phyloP scores from a whole-genome alignment of 257 asterid species.

The Rauvolfia tetraphylla region DNA sequence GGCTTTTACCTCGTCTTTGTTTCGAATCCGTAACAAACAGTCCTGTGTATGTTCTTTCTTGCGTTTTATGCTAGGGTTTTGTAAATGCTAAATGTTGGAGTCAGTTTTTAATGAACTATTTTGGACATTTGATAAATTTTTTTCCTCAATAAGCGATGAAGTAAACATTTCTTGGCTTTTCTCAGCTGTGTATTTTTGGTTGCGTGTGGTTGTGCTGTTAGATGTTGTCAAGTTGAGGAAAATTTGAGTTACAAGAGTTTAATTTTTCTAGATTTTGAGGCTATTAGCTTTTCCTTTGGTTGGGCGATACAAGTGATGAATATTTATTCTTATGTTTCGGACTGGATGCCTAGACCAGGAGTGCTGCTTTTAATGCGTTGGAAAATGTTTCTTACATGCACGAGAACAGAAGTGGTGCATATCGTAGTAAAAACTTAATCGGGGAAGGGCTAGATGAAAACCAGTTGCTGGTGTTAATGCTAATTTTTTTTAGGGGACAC shows the following conservation, averaged over 20 bases:
- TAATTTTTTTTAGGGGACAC: no score
- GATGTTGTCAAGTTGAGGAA: neutral
- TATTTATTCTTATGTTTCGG: neutral
- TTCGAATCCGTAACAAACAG: neutral
- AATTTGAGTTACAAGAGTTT: neutral
- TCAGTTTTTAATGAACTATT: neutral
- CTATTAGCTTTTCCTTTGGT: neutral
- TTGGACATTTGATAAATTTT: neutral
- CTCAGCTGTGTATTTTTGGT: neutral
- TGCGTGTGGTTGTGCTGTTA: neutral
- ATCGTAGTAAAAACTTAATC: neutral
- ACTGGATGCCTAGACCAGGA: neutral
- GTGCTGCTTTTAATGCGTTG: neutral
- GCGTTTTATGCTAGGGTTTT: slow-evolving; percentile 10
- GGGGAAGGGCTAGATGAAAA: neutral
- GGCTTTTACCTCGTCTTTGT: neutral
- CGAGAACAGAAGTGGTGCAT: neutral
- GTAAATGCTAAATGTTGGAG: neutral
- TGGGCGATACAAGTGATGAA: neutral
- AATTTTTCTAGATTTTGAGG: no score
- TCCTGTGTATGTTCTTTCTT: neutral
- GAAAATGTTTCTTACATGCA: neutral
- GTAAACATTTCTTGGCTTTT: neutral
- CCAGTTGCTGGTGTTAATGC: neutral
- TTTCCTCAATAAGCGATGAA: neutral